Base-by-base conservation (phyloP, 2,329 filamentous ascomycete genomes). In the Ciborinia camelliae region DNA sequence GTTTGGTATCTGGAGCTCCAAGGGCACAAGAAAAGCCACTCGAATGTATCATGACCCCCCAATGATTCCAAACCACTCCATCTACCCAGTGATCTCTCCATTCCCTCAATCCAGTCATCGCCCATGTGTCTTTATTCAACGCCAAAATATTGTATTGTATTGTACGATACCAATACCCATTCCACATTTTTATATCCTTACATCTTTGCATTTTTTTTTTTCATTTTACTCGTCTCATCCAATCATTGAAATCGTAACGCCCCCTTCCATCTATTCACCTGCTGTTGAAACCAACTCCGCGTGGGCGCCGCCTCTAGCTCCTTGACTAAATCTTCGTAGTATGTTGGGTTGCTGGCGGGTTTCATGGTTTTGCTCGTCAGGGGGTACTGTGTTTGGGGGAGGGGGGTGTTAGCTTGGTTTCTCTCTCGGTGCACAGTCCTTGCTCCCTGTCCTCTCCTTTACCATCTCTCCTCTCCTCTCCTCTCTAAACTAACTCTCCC, bases 281-380 rank as follows among this genome's bases (percentile, higher is more conserved):
- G 66, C 62, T 82, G 79, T 58, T 81, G 79, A 28, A 84, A 72
- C 77, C 81, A 86, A 9, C 81, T 81, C 65, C 87, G 77, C 48
- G 78, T 82, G 2, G 87, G 87, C 4, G 84, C 86, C 70, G 84
- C 84, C 43, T 89, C 84, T 30, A 90, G 80, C 74, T 90, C 87
- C 62, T 77, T 79, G 0, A 88, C 73, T 37, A 90, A 75, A 68
- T 88, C 83, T 26, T 78, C 75, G 72, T 87, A 90, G 73, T 90
- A 87, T 0, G 81, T 83, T 45, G 87, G 87, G 69, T 89, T 85
- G 71, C 84, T 87, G 73, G 80, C 81, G 18, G 87, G 87, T 62
- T 79, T 76, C 65, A 88, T 76, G 51, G 88, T 76, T 4, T 76
- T 76, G 48, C 82, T 81, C n/a, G 76, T 80, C 15, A 82, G 72